These are phyloP conservation scores for Camelina sativa DNA, from an alignment of 345 rosid species.

Conservation along the genomic window DNA sequence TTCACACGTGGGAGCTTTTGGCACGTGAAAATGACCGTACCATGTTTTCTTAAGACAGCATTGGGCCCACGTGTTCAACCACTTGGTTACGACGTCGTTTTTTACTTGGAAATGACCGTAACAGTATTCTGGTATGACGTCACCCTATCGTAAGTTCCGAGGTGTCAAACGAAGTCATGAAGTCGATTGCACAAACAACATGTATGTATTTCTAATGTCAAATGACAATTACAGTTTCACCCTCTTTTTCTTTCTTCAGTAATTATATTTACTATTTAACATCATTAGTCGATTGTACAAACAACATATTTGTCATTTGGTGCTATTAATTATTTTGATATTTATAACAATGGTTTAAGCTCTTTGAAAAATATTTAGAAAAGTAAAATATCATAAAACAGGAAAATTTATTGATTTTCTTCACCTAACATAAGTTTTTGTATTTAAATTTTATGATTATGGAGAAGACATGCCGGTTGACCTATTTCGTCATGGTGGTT, in stretches of 20 bases:
- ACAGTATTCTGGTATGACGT: background rate
- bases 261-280: no score
- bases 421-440: conserved; percentile 3
- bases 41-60: conserved; percentile 30
- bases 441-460: background rate
- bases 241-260: no score
- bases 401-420: background rate
- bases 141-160: background rate
- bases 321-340: background rate
- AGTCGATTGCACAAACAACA: background rate
- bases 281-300: background rate
- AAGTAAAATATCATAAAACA: background rate
- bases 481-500: background rate
- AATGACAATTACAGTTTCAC: background rate
- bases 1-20: conserved; percentile 39
- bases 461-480: conserved; percentile 42
- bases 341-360: background rate
- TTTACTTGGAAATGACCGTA: no score
- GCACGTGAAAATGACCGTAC: conserved; percentile 41
- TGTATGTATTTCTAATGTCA: no score
- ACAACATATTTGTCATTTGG: background rate
- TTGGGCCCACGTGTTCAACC: conserved; percentile 34
- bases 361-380: no score
- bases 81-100: background rate
- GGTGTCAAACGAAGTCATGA: conserved; percentile 13